Evolutionary conservation across 352 stramenopile genomes (phyloP), one percentile per base, ranked within the genome.

Genomic region (Thalassiosira livingstoniorum): DNA sequence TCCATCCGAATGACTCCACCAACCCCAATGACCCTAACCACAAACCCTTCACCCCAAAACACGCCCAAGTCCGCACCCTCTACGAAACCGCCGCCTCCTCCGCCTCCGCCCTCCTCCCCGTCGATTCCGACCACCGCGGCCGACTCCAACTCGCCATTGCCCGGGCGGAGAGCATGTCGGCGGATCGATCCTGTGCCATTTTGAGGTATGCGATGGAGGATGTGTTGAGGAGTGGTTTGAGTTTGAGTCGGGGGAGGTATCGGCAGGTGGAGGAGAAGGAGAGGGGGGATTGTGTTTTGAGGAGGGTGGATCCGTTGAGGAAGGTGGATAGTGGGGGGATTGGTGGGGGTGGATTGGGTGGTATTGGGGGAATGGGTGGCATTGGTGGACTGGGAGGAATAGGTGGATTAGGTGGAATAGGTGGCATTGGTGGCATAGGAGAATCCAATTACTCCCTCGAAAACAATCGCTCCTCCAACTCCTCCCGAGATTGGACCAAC

Each of bases 161-260:
- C 2, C 55, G 90, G 32, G 87, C 90, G 13, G 87, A 92, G 74
- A 85, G 74, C 21, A 92, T 94, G 88, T 83, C 57, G 62, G 63
- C 85, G 0, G 90, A 94, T 69, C 42, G 90, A 23, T 86, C 82
- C 0, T 92, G 86, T 82, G 88, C 86, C 47, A 94, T 94, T 77
- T 75, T 94, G n/a, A 54, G 82, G 37, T 94, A 94, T 83, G 88
- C 88, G 53, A 94, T 94, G 90, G 90, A 94, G 54, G 88, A 94
- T 82, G 90, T 94, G 0, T 57, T 94, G 29, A 66, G 90, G 70
- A 88, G 72, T 23, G 88, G 90, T 58, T 61, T 92, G 13, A 77
- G 27, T 10, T 64, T 86, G 54, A 65, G 78, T 32, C 43, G 66
- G 37, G 67, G 78, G 2, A 76, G 35, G 29, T 70, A 78, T 57